phyloP scores from a whole-genome alignment of 805 yeast species.

The Trichomonascus vanleenenianus region DNA sequence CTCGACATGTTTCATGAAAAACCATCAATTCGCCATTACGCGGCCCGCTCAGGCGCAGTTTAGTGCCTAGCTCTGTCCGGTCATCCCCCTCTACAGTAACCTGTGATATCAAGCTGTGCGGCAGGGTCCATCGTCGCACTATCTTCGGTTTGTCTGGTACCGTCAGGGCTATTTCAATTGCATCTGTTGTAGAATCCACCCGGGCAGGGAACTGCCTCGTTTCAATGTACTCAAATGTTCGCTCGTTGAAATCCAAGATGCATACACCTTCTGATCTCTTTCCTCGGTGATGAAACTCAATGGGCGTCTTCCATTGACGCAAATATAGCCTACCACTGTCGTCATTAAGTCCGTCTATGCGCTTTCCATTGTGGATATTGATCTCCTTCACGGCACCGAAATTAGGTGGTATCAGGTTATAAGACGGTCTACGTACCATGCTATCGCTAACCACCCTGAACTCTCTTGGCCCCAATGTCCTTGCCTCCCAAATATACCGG shows the following conservation, averaged over 20 bases:
- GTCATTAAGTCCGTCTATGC: background rate
- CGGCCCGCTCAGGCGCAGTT: background rate
- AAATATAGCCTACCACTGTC: background rate
- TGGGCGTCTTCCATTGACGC: background rate
- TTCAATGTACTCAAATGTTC: conserved; percentile 1
- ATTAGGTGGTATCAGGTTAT: background rate
- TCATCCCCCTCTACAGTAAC: background rate
- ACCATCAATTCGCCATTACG: background rate
- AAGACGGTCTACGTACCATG: background rate
- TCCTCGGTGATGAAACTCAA: background rate
- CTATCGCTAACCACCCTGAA: background rate
- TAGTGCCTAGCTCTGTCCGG: background rate
- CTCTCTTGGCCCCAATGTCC: background rate
- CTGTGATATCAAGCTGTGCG: background rate
- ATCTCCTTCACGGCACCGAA: background rate
- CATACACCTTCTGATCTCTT: background rate
- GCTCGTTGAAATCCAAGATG: conserved; percentile 1
- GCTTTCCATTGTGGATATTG: background rate
- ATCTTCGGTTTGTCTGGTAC: background rate
- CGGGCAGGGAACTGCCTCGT: background rate
- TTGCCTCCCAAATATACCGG: background rate
- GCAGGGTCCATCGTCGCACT: background rate
- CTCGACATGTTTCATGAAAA: background rate
- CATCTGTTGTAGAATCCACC: background rate
- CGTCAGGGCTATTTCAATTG: background rate